Evolutionary conservation across 202 grass and related monocot genomes (phyloP), one percentile per base, ranked within the genome.

Genomic region (Schoenoplectus triqueter): DNA sequence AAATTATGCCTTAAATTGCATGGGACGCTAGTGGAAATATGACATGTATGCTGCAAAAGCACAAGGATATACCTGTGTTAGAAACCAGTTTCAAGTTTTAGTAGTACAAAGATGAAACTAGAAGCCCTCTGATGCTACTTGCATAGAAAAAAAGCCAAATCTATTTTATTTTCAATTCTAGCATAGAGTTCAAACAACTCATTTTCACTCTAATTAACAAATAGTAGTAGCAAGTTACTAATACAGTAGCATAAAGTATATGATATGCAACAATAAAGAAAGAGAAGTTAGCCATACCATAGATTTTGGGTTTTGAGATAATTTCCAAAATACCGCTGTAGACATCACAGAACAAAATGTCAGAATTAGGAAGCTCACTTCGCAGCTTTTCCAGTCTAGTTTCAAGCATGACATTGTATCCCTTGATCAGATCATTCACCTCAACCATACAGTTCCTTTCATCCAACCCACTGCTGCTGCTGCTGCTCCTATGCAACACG

Each of bases 321-420:
- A 92, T 92, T 48, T 94, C 84, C 82, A 89, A 88, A 44, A 94
- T 42, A 63, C 78, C 88, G 71, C 84, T 87, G 84, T 89, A 90
- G 3, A 89, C 73, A 88, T 94, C 90, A 86, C 90, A 94, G 73
- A 94, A 94, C 4, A 89, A 88, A 2, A 94, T 7, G 82, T 92
- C 88, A 47, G 90, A 87, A 52, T 65, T 84, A 2, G 85, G 73
- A 42, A 94, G 78, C 73, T 56, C 52, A 69, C 67, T 52, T 31
- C 82, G 85, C 60, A 94, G 78, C 1, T 13, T 86, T 4, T 66
- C 73, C 40, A 94, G 79, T 79, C 66, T 59, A 3, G 85, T 89
- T 5, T 87, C 61, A 4, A 94, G 39, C 85, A 87, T 86, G 4
- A 19, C 79, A 56, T 92, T 94, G 87, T 90, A 94, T 61, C 54